phyloP scores from a whole-genome alignment of 768 basidiomycete species.

The Trametes coccinea region DNA sequence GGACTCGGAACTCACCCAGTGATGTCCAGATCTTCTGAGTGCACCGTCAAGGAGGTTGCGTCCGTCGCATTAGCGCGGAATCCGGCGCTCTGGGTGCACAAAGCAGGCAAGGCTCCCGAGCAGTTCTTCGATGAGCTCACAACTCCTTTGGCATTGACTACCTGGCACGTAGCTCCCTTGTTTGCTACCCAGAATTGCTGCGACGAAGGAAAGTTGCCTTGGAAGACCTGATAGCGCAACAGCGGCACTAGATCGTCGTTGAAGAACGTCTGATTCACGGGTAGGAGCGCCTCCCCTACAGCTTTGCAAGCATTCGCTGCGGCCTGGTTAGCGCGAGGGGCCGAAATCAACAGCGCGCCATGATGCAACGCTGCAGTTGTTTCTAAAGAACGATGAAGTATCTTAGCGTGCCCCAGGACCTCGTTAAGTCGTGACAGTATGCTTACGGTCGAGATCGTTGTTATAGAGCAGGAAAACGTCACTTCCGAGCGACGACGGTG shows the following conservation, averaged over 20 bases:
- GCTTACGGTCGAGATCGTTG: constrained; percentile 30
- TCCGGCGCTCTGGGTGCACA: constrained; percentile 28
- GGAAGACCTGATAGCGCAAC: constrained; percentile 29
- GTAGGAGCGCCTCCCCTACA: constrained; percentile 28
- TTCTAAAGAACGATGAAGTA: constrained; percentile 5
- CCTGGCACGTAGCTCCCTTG: constrained; percentile 20
- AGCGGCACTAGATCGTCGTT: constrained; percentile 22
- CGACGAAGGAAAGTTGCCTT: constrained; percentile 11
- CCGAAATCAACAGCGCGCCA: constrained; percentile 26
- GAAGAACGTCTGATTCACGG: constrained; percentile 23
- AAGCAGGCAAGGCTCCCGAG: constrained; percentile 21
- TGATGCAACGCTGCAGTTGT: constrained; percentile 20
- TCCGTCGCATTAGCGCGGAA: constrained; percentile 17
- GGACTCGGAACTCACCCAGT: constrained; percentile 22
- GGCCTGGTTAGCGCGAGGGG: constrained; percentile 9
- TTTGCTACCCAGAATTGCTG: constrained; percentile 28
- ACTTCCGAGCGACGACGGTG: constrained; percentile 16
- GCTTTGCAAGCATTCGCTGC: constrained; percentile 22
- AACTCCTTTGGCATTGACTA: constrained; percentile 26
- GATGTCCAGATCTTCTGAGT: constrained; percentile 24
- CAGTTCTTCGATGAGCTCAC: constrained; percentile 23
- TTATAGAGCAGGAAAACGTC: constrained; percentile 27
- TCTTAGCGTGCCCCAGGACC: too few species aligned
- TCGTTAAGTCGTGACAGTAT: too few species aligned
- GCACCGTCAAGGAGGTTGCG: constrained; percentile 22